Evolutionary conservation across 2,329 filamentous ascomycete species (phyloP).

Genomic region (Hypoxylon sp.): DNA sequence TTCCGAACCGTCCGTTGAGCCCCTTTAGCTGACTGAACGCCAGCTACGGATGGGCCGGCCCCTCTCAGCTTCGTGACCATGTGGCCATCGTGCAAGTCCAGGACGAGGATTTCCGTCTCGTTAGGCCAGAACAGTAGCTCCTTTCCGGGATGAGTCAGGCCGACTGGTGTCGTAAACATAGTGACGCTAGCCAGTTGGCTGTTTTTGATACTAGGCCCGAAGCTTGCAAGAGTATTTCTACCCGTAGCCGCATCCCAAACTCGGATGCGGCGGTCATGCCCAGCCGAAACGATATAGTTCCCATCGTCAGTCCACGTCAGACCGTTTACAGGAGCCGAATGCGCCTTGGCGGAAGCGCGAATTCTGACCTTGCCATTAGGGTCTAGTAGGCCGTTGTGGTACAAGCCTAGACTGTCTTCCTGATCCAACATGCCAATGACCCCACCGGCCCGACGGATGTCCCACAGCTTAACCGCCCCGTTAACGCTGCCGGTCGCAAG

Average conservation of each 20-base stretch:
- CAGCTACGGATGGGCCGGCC: constrained; percentile 68
- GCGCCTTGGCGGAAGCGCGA: constrained; percentile 73
- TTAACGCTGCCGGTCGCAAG: constrained; percentile 89
- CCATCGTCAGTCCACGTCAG: constrained; percentile 88
- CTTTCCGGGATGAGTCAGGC: constrained; percentile 67
- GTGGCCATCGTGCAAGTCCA: constrained; percentile 83
- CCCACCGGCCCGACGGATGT: constrained; percentile 83
- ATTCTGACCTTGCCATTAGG: constrained; percentile 51
- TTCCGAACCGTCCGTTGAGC: constrained; percentile 72
- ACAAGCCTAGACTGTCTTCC: constrained; percentile 82
- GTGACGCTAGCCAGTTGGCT: constrained; percentile 71
- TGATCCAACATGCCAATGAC: constrained; percentile 84
- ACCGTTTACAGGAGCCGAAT: constrained; percentile 86
- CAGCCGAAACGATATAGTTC: constrained; percentile 80
- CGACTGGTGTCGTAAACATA: constrained; percentile 74
- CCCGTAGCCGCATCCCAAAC: constrained; percentile 88
- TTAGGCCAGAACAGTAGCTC: constrained; percentile 87
- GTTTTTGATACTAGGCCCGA: constrained; percentile 87
- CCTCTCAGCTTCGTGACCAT: constrained; percentile 79
- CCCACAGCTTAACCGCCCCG: constrained; percentile 87
- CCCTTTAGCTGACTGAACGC: constrained; percentile 60
- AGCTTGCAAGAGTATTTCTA: constrained; percentile 89
- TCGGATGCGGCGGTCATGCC: constrained; percentile 86
- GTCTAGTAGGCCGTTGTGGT: constrained; percentile 58
- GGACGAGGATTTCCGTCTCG: constrained; percentile 81